Base-by-base conservation (phyloP, 345 rosid genomes). In the Ricinus communis region DNA sequence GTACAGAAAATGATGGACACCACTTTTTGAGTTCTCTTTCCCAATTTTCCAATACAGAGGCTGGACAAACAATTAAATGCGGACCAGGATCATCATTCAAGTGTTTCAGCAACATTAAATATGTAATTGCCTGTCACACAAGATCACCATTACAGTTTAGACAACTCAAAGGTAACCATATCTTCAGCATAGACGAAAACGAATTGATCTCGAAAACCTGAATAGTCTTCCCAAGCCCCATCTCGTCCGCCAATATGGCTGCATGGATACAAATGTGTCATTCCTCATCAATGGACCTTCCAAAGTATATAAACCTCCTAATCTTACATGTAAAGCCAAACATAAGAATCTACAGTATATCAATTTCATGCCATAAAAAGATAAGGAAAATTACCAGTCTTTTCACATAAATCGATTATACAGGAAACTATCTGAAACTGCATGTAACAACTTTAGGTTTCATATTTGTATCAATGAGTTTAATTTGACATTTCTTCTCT, bases 171-270 rank as follows among this genome's bases (percentile, higher is more conserved):
- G 49, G 46, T 24, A 75, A 19, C 33, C 28, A 33, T 24, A 8
- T 13, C 8, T 27, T 38, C 61, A 28, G 51, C 14, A 46, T 24
- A 54, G 68, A 31, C 22, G 60, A 53, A 22, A 62, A 47, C 64
- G 25, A 57, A 70, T 54, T 33, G 56, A 76, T 47, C 27, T 9
- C 61, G 68, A 30, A 43, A 73, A 95, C 99, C 99, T 95, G 98
- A 79, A 95, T 86, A 68, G 99, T 95, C 87, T 93, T 95, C 71
- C 99, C 97, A 49, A 95, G 96, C 78, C 99, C 97, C 99, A 89
- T 95, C 87, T 95, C 98, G 80, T 93, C 98, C 9, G 97, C 98
- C 81, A 93, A 82, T 85, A 92, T 88, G 77, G 99, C 99, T 92
- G 88, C 88, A 88, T 27, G 27, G 61, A 75, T 16, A 73, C 53